phyloP scores from a whole-genome alignment of 2,329 filamentous ascomycete genomes.

The Claviceps quebecensis region DNA sequence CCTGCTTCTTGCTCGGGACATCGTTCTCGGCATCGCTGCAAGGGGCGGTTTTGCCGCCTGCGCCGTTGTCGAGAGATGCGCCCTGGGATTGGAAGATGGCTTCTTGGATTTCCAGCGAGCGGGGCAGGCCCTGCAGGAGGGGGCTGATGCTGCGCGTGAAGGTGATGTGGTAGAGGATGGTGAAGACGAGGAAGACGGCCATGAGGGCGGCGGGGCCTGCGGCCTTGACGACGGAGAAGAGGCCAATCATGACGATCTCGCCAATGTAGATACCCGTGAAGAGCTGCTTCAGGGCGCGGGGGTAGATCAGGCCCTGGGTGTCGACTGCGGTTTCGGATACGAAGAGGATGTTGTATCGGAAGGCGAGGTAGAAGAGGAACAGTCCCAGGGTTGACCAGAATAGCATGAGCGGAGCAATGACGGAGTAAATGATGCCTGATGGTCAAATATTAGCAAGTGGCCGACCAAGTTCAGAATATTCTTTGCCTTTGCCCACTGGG shows the following conservation, averaged over 20 bases:
- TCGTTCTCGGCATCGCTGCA: conserved; percentile 7
- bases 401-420: conserved; percentile 71
- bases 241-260: conserved; percentile 65
- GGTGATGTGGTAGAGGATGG: conserved; percentile 61
- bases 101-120: conserved; percentile 36
- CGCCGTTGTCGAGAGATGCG: conserved; percentile 12
- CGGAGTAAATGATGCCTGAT: conserved; percentile 58
- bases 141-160: conserved; percentile 57
- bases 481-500: background rate
- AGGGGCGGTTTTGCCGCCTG: conserved; percentile 1
- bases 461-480: conserved; percentile 8
- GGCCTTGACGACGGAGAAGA: conserved; percentile 58
- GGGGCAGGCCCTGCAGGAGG: conserved; percentile 57
- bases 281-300: conserved; percentile 76
- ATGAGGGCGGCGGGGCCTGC: conserved; percentile 62
- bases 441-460: background rate
- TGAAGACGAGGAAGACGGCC: conserved; percentile 61
- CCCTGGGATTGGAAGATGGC: conserved; percentile 20
- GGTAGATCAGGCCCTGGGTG: conserved; percentile 78
- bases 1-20: conserved; percentile 30
- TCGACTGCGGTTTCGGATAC: conserved; percentile 68
- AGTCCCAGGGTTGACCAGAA: conserved; percentile 69
- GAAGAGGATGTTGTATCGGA: conserved; percentile 77
- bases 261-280: conserved; percentile 69
- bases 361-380: conserved; percentile 67